Percentiles rank a stretch among this genome's conserved stretches.
phyloP scores from a whole-genome alignment of 768 basidiomycete species.

The Podaxis rugospora region DNA sequence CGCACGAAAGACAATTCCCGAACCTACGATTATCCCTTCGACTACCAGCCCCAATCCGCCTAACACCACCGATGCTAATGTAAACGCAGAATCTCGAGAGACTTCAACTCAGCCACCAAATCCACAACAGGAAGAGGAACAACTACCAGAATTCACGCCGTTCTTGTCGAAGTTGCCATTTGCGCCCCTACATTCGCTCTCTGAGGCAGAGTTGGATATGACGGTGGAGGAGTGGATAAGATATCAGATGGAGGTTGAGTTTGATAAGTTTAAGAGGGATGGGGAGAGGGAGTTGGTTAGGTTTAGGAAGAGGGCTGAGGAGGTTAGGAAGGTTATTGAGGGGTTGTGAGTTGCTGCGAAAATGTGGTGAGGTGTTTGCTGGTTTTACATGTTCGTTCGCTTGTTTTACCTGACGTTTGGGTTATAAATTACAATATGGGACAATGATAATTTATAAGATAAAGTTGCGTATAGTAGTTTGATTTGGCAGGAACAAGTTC shows the following conservation, averaged over 20 bases:
- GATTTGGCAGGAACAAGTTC: too few species aligned
- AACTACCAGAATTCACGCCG: conserved; percentile 22
- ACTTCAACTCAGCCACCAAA: background rate
- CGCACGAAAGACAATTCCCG: background rate
- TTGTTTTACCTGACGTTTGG: background rate
- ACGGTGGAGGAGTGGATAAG: conserved; percentile 83
- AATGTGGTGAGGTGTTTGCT: background rate
- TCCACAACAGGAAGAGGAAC: background rate
- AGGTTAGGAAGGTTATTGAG: conserved; percentile 35
- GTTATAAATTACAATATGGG: background rate
- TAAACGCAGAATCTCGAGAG: background rate
- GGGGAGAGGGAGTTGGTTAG: conserved; percentile 39
- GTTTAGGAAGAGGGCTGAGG: conserved; percentile 38
- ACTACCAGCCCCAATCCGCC: background rate
- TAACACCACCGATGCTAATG: background rate
- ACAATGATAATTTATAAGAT: background rate
- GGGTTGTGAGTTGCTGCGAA: conserved; percentile 14
- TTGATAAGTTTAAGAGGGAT: conserved; percentile 47
- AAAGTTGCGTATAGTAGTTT: background rate
- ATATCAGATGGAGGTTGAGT: conserved; percentile 67
- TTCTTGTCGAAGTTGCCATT: conserved; percentile 44
- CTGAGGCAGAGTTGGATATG: conserved; percentile 69
- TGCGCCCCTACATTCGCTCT: conserved; percentile 39
- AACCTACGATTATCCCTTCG: background rate
- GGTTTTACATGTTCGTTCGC: background rate